A percentile compares a stretch with the other conserved stretches of the same genome.
These are phyloP conservation scores for Geoglossum glabrum DNA, from an alignment of 495 filamentous ascomycete species.

Conservation along the genomic window DNA sequence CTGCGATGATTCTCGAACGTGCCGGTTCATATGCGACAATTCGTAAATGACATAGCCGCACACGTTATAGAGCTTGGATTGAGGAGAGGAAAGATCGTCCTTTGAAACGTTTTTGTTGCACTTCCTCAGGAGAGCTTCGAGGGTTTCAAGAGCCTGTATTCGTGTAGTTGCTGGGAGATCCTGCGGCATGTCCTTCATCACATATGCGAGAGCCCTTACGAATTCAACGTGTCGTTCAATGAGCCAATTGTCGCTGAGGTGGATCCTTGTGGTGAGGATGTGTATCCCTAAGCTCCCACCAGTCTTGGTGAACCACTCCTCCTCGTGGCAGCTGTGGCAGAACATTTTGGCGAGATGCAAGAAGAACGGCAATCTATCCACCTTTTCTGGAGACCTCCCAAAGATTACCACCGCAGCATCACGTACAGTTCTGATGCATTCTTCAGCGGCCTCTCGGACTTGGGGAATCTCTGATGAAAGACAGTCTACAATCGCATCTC, in stretches of 20 bases:
- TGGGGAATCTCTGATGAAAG: constrained; percentile 61
- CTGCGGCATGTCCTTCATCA: constrained; percentile 89
- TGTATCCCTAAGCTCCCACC: constrained; percentile 82
- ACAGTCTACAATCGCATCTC: constrained; percentile 71
- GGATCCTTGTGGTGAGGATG: constrained; percentile 54
- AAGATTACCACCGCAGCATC: constrained; percentile 65
- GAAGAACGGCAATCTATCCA: constrained; percentile 63
- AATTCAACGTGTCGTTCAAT: constrained; percentile 64
- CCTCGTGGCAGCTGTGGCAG: constrained; percentile 84
- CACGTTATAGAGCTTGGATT: constrained; percentile 46
- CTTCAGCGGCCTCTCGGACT: constrained; percentile 69
- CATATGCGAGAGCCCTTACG: constrained; percentile 70
- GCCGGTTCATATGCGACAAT: constrained; percentile 80
- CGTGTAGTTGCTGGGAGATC: constrained; percentile 80
- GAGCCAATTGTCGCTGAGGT: constrained; percentile 70
- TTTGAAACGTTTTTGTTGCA: constrained; percentile 56
- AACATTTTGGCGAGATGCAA: constrained; percentile 57
- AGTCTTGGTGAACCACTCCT: constrained; percentile 94
- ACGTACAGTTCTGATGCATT: constrained; percentile 53
- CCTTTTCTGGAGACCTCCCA: constrained; percentile 39
- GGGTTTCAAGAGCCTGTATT: constrained; percentile 54
- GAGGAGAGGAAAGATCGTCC: constrained; percentile 49
- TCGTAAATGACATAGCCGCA: constrained; percentile 71
- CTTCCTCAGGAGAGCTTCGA: constrained; percentile 53
- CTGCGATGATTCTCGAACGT: constrained; percentile 73